Conservation (phyloP, 345 rosid species). For the Acer campestre region DNA sequence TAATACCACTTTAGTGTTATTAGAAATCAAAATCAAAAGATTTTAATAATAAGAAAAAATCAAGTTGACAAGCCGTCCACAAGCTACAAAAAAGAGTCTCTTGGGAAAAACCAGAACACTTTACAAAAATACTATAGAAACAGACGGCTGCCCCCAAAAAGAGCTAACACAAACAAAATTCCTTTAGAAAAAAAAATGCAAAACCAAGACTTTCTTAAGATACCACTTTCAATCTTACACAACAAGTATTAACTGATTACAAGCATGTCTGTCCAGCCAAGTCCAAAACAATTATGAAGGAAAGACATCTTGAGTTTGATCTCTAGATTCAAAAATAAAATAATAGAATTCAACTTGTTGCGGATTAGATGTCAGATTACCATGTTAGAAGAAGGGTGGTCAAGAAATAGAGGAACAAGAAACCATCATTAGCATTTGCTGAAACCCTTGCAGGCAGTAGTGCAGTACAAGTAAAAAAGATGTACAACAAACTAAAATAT, state of each 20-base stretch:
- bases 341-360: neutral
- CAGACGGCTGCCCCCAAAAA: neutral
- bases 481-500: neutral
- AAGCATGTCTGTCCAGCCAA: neutral
- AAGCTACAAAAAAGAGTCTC: neutral
- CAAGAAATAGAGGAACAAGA: neutral
- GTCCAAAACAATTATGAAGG: neutral
- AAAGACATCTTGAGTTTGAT: slow-evolving; percentile 5
- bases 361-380: neutral
- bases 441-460: neutral
- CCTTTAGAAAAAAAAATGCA: neutral
- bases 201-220: neutral
- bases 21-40: neutral
- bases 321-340: neutral
- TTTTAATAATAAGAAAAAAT: too few relatives aligned
- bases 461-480: slow-evolving; percentile 4
- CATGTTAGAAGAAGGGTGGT: neutral
- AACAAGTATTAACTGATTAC: neutral
- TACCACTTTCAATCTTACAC: neutral
- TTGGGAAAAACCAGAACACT: neutral
- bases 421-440: neutral
- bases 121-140: neutral
- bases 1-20: neutral
- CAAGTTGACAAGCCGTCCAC: neutral
- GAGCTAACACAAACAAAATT: neutral